Conservation (phyloP, 148 eudicot genomes). For the Agrostemma githago region DNA sequence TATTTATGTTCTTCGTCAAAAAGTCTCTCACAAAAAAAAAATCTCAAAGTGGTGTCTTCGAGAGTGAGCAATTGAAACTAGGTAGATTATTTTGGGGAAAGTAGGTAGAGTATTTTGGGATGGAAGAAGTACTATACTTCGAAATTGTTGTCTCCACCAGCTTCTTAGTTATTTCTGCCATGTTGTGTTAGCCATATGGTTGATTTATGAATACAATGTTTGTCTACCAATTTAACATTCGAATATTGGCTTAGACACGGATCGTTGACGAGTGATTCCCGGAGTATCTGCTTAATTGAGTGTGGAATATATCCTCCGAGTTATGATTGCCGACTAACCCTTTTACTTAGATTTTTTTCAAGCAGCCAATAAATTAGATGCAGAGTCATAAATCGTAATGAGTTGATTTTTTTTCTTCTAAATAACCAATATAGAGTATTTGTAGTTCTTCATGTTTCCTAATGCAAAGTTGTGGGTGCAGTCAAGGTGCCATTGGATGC, state of each 20-base stretch:
- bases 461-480: slow-evolving; percentile 32
- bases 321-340: background rate
- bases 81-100: too few species aligned
- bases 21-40: too few species aligned
- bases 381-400: background rate
- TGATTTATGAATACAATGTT: too few species aligned
- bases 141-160: too few species aligned
- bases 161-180: too few species aligned
- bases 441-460: slow-evolving; percentile 9
- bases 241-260: background rate
- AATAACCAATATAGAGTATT: background rate
- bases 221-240: too few species aligned
- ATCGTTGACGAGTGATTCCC: background rate
- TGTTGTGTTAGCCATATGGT: too few species aligned
- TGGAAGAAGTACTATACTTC: too few species aligned
- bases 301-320: background rate
- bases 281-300: background rate
- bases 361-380: background rate
- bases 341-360: slow-evolving; percentile 1
- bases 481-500: slow-evolving; percentile 98
- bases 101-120: too few species aligned
- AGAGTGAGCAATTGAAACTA: too few species aligned
- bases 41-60: too few species aligned
- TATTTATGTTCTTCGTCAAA: too few species aligned
- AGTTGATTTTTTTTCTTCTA: background rate